Evolutionary conservation across 768 basidiomycete genomes (phyloP).

Genomic region (Pholiota microspora): DNA sequence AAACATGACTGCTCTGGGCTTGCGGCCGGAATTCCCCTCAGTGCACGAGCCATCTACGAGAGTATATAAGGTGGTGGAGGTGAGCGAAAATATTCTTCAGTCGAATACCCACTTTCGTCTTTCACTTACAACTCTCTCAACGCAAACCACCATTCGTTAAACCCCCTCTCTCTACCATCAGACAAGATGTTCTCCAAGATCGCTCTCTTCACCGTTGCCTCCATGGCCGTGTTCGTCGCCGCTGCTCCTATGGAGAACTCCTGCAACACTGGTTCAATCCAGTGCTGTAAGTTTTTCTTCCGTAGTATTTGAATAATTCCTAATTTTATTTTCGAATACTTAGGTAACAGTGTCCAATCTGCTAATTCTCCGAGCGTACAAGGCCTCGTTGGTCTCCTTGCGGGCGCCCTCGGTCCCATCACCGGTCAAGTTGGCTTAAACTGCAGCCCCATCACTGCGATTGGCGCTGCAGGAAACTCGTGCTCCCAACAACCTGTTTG

Average conservation of each 20-base stretch:
- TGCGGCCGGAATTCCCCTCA: too few species aligned
- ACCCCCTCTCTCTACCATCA: conserved; percentile 6
- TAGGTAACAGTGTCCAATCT: neutral
- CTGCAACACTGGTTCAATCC: neutral
- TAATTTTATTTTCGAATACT: neutral
- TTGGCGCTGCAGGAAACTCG: neutral
- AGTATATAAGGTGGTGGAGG: too few species aligned
- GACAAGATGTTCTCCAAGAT: conserved; percentile 24
- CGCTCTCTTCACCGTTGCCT: neutral
- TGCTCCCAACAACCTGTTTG: neutral
- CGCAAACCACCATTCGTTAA: conserved; percentile 3
- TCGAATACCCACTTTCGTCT: conserved; percentile 12
- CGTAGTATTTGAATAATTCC: neutral
- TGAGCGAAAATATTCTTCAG: too few species aligned
- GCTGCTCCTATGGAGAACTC: neutral
- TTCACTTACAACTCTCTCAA: conserved; percentile 2
- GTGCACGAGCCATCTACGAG: too few species aligned
- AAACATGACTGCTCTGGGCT: too few species aligned
- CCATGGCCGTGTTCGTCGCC: neutral
- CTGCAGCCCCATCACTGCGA: neutral
- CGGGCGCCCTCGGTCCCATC: neutral
- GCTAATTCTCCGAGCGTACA: neutral
- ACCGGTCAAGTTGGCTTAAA: neutral
- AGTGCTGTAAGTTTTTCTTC: neutral
- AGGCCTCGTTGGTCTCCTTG: neutral